A percentile compares a stretch with the other conserved stretches of the same genome.
These are phyloP conservation scores for Cerrena zonata DNA, from an alignment of 1,284 basidiomycete genomes.

Conservation along the genomic window DNA sequence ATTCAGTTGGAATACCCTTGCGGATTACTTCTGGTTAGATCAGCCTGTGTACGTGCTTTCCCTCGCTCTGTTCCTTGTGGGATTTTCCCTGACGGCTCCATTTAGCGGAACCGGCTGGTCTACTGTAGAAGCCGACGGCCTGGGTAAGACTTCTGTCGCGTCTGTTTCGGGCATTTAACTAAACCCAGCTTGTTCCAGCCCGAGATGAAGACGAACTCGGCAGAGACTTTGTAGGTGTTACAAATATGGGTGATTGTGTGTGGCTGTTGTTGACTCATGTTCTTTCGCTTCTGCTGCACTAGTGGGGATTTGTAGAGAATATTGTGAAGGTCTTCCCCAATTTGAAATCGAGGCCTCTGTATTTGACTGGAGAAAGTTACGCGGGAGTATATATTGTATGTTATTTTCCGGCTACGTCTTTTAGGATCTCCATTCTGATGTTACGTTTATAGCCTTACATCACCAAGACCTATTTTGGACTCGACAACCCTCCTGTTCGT, in stretches of 20 bases:
- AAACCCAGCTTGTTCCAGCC: slow-evolving; percentile 34
- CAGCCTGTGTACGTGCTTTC: slow-evolving; percentile 50
- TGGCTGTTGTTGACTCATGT: not conserved
- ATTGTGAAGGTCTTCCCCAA: slow-evolving; percentile 30
- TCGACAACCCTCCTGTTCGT: slow-evolving; percentile 60
- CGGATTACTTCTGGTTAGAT: slow-evolving; percentile 69
- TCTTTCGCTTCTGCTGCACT: not conserved
- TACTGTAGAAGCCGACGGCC: slow-evolving; percentile 49
- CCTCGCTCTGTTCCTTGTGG: not conserved
- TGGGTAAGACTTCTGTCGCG: slow-evolving; percentile 3
- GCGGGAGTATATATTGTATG: slow-evolving; percentile 38
- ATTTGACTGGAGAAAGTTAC: slow-evolving; percentile 31
- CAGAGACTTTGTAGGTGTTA: slow-evolving; percentile 54
- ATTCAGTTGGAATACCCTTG: slow-evolving; percentile 53
- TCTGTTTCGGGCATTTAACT: too few species aligned
- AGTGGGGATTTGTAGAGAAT: slow-evolving; percentile 24
- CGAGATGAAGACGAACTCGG: slow-evolving; percentile 64
- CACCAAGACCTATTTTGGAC: slow-evolving; percentile 59
- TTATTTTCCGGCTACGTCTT: not conserved
- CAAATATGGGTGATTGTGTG: not conserved
- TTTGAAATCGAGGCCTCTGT: slow-evolving; percentile 25
- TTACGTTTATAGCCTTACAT: slow-evolving; percentile 55
- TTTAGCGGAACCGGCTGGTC: slow-evolving; percentile 55
- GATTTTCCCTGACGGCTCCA: slow-evolving; percentile 19
- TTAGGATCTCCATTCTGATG: not conserved